Evolutionary conservation across 2,329 filamentous ascomycete species (phyloP).

Genomic region (Trichoderma cornu-damae): DNA sequence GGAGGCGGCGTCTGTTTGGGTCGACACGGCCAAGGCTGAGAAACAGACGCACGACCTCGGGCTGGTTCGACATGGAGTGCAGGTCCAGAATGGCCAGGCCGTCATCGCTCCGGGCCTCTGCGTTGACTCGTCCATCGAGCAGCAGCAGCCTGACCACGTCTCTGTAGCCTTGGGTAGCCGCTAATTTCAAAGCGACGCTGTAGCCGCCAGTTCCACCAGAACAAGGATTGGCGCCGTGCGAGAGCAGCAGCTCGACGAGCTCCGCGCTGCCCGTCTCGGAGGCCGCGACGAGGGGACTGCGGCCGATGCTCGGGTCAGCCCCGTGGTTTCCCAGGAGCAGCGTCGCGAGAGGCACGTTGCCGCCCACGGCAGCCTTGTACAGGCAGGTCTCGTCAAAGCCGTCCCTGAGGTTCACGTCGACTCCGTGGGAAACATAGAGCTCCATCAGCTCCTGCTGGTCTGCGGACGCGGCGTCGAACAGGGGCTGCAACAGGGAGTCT

Average conservation of each 20-base stretch:
- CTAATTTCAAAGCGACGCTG: background rate
- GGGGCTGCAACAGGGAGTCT: background rate
- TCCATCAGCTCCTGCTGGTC: background rate
- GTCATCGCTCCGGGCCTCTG: too few relatives aligned
- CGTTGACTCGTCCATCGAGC: background rate
- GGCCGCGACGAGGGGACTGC: background rate
- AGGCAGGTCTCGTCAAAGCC: too few relatives aligned
- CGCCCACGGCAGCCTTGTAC: background rate
- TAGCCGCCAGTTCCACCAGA: background rate
- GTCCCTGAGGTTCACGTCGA: background rate
- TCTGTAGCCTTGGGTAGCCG: background rate
- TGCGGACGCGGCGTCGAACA: background rate
- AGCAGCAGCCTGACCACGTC: background rate
- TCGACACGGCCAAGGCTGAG: background rate
- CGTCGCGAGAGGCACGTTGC: background rate
- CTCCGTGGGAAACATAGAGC: background rate
- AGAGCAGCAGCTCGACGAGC: background rate
- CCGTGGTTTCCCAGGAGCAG: background rate
- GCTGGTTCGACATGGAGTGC: too few relatives aligned
- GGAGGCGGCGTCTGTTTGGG: too few relatives aligned
- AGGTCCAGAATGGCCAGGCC: background rate
- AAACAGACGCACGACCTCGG: background rate
- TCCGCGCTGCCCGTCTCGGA: background rate
- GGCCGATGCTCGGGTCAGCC: background rate
- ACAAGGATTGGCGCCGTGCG: background rate